Conservation (phyloP, 495 filamentous ascomycete species). For the Trichoderma gamsii region DNA sequence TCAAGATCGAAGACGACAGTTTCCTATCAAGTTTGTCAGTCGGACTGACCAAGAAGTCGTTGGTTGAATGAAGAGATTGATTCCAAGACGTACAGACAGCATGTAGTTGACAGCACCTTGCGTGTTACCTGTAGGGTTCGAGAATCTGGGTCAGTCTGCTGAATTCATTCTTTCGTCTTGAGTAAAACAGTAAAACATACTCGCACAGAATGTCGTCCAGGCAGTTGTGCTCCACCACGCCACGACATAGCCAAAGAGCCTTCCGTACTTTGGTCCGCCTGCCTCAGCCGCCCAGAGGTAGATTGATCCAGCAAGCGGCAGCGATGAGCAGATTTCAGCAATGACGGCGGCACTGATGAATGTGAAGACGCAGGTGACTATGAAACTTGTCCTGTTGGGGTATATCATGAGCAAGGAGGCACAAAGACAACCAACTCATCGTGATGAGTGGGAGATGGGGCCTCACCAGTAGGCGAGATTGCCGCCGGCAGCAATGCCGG, state of each 20-base stretch:
- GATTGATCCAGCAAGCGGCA: conserved; percentile 57
- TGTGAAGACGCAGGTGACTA: conserved; percentile 23
- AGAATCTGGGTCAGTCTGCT: neutral
- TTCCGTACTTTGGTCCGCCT: conserved; percentile 39
- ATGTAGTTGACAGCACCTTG: conserved; percentile 6
- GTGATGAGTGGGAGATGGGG: conserved; percentile 14
- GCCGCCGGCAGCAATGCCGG: conserved; percentile 22
- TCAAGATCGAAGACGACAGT: conserved; percentile 1
- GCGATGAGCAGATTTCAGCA: conserved; percentile 61
- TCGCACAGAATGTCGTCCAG: conserved; percentile 9
- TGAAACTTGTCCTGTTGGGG: conserved; percentile 38
- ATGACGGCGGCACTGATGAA: conserved; percentile 49
- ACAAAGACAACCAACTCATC: conserved; percentile 25
- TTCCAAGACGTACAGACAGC: conserved; percentile 2
- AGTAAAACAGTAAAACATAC: neutral
- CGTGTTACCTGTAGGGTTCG: neutral
- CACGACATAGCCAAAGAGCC: conserved; percentile 6
- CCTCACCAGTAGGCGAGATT: conserved; percentile 27
- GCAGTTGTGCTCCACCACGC: conserved; percentile 12
- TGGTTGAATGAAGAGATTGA: neutral
- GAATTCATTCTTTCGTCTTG: neutral
- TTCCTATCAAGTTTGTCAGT: neutral
- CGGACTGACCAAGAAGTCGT: neutral
- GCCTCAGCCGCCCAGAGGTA: conserved; percentile 64
- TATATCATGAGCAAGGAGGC: conserved; percentile 52